Conservation (phyloP, 345 rosid genomes). For the Lepidium didymum region DNA sequence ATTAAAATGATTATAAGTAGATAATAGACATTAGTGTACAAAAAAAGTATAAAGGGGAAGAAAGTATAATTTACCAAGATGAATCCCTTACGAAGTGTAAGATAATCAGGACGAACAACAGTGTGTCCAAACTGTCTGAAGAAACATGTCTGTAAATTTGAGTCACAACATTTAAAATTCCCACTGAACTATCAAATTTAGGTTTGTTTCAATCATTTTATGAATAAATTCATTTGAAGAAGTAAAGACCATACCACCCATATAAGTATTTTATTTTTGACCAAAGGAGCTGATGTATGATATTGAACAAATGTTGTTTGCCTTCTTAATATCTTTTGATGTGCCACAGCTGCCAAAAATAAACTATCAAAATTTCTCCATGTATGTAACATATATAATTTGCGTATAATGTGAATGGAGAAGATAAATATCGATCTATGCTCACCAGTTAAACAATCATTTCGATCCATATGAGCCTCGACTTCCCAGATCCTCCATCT, state of each 20-base stretch:
- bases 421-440: neutral
- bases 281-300: slow-evolving; percentile 53
- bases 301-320: slow-evolving; percentile 72
- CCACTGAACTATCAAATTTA: neutral
- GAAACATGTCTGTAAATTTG: slow-evolving; percentile 55
- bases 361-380: neutral
- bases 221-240: neutral
- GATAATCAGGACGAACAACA: slow-evolving; percentile 71
- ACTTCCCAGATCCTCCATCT: slow-evolving; percentile 86
- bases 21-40: neutral
- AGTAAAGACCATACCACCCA: slow-evolving; percentile 57
- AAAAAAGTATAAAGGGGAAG: neutral
- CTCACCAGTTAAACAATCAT: slow-evolving; percentile 51
- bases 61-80: slow-evolving; percentile 28
- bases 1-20: neutral
- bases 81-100: slow-evolving; percentile 78
- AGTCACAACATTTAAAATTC: neutral
- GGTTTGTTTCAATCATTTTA: neutral
- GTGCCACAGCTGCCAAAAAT: slow-evolving; percentile 43
- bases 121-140: slow-evolving; percentile 75
- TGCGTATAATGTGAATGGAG: neutral
- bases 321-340: slow-evolving; percentile 49
- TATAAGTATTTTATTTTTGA: slow-evolving; percentile 51
- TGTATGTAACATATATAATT: neutral
- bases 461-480: slow-evolving; percentile 55